phyloP scores from a whole-genome alignment of 768 basidiomycete genomes.

The Lactifluus rugatus region DNA sequence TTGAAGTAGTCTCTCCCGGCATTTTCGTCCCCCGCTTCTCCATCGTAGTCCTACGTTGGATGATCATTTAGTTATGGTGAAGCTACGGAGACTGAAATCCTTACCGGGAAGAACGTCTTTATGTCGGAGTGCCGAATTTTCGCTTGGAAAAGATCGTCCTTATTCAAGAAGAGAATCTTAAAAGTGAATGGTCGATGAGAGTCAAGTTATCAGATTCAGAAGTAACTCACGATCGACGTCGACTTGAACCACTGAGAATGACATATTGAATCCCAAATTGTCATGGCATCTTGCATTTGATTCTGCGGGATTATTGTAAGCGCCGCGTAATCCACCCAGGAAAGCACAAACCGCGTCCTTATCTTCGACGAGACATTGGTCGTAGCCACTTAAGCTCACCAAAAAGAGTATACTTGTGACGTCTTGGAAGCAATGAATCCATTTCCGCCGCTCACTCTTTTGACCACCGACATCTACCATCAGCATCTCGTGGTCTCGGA shows the following conservation, averaged over 20 bases:
- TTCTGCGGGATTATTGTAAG: constrained; percentile 42
- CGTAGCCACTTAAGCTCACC: constrained; percentile 86
- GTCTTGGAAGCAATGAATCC: constrained; percentile 94
- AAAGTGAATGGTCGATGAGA: not conserved
- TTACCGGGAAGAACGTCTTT: constrained; percentile 79
- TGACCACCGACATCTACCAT: constrained; percentile 95
- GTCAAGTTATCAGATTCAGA: not conserved
- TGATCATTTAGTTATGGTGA: not conserved
- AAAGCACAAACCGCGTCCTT: constrained; percentile 63
- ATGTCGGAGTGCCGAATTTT: constrained; percentile 80
- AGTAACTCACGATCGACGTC: constrained; percentile 63
- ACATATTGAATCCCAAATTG: constrained; percentile 98
- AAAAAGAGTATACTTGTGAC: constrained; percentile 90
- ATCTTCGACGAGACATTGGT: constrained; percentile 90
- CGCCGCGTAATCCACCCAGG: not conserved
- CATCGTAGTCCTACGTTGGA: constrained; percentile 64
- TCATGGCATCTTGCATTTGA: constrained; percentile 98
- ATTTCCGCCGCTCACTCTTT: constrained; percentile 86
- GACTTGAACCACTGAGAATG: constrained; percentile 96
- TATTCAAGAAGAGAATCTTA: constrained; percentile 88
- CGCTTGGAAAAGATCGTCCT: constrained; percentile 84
- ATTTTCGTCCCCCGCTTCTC: constrained; percentile 58
- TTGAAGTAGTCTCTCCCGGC: constrained; percentile 88
- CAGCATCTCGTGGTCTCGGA: constrained; percentile 74
- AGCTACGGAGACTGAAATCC: constrained; percentile 18